Evolutionary conservation across 2,329 filamentous ascomycete species (phyloP).

Genomic region (Hypomyces rosellus): DNA sequence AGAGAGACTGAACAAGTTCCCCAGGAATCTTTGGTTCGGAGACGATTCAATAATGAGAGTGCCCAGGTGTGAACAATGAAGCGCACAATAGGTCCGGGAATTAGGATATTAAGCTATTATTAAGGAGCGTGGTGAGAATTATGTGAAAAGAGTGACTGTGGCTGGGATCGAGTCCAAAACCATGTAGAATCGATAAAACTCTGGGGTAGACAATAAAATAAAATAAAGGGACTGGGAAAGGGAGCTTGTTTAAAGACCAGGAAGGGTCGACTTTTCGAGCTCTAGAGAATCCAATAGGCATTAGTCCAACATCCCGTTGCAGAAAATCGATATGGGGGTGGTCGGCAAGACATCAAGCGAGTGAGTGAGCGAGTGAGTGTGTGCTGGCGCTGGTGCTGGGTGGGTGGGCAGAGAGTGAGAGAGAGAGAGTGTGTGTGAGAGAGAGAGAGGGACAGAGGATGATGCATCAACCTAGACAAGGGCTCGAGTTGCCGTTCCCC

Average conservation of each 20-base stretch:
- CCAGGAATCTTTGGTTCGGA: constrained; percentile 45
- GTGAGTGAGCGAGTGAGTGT: constrained; percentile 9
- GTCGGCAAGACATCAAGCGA: constrained; percentile 8
- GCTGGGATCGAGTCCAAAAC: constrained; percentile 42
- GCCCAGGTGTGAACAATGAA: constrained; percentile 24
- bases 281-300: constrained; percentile 30
- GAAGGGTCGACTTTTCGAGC: constrained; percentile 33
- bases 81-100: constrained; percentile 35
- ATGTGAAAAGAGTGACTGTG: constrained; percentile 52
- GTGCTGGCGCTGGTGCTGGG: not conserved
- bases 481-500: constrained; percentile 7
- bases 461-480: constrained; percentile 11
- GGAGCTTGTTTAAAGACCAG: constrained; percentile 40
- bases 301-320: constrained; percentile 24
- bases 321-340: constrained; percentile 9
- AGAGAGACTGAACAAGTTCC: constrained; percentile 44
- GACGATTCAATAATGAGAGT: constrained; percentile 35
- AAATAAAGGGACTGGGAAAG: constrained; percentile 37
- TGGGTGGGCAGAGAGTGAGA: too few species aligned
- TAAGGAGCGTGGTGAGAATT: constrained; percentile 51
- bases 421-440: too few species aligned
- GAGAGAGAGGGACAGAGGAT: too few species aligned
- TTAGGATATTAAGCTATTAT: constrained; percentile 52
- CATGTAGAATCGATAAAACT: constrained; percentile 30
- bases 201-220: constrained; percentile 24